Evolutionary conservation across 2,329 filamentous ascomycete species (phyloP), one percentile per base, ranked within the genome.

Genomic region (Helotiales sp.): DNA sequence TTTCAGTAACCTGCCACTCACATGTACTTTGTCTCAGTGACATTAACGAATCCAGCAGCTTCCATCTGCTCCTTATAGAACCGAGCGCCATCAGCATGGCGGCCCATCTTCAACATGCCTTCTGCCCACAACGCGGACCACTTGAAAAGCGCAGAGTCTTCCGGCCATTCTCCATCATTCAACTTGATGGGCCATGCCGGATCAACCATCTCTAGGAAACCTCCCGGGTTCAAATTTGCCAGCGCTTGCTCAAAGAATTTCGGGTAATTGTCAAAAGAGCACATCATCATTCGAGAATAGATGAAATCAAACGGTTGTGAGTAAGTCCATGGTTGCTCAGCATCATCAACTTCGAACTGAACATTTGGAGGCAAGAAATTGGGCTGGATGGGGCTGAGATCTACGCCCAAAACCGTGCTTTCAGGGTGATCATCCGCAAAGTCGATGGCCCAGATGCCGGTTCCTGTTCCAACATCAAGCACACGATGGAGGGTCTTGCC

Each of bases 271-370:
- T 38, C 27, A 19, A 61, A 27, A 15, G 56, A 52, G 17, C 47
- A 53, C 22, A 52, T 53, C 59, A 61, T 53, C 49, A 59, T 52
- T 15, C 83, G 76, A 17, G 79, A 76, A 25, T 51, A 38, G 50
- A 85, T 78, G 58, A 83, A 83, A 67, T 85, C 82, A 54, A 85
- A 85, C 52, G 80, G 76, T 54, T 81, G 67, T 5, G 77, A 76
- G 59, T 82, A 77, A 15, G 81, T 70, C 82, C 83, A 86, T 4
- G 76, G 75, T 55, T 76, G 76, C 67, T 85, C 82, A 30, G 80
- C 75, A 60, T 85, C 83, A 56, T 85, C 83, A 12, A 85, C 76
- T 66, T 81, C 72, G 62, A 83, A 84, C 29, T 25, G 13, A 8
- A 51, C 19, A n/a, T 51, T 51, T 5, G 48, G 48, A 3, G 48